Evolutionary conservation across 179 eudicot genomes (phyloP).

Genomic region (Beta corolliflora): DNA sequence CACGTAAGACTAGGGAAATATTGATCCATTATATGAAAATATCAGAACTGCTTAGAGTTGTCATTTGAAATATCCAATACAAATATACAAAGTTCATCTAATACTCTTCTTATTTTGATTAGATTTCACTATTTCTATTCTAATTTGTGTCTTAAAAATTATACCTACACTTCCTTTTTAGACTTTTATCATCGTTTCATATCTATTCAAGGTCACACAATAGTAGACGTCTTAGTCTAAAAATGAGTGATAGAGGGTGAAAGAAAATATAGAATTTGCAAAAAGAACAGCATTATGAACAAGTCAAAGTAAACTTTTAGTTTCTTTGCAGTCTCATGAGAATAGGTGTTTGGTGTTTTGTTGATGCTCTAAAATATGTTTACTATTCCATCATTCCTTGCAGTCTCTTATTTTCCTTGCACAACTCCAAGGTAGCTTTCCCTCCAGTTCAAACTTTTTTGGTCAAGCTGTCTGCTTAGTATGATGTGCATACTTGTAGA

Average conservation of each 20-base stretch:
- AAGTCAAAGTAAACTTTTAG: neutral
- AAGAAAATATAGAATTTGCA: too few relatives aligned
- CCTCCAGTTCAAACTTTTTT: neutral
- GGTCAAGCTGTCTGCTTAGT: neutral
- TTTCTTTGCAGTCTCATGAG: neutral
- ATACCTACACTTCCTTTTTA: too few relatives aligned
- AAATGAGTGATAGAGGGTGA: neutral
- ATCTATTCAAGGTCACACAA: too few relatives aligned
- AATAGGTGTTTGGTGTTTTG: neutral
- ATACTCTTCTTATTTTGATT: too few relatives aligned
- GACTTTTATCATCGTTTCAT: too few relatives aligned
- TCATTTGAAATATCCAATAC: too few relatives aligned
- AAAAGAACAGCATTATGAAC: neutral
- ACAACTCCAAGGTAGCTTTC: constrained; percentile 1
- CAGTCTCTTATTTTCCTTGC: neutral
- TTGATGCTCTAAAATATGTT: neutral
- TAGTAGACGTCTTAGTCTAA: neutral
- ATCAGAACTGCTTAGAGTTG: too few relatives aligned
- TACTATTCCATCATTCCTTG: neutral
- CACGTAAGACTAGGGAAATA: too few relatives aligned
- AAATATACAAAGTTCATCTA: too few relatives aligned
- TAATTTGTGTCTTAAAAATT: too few relatives aligned
- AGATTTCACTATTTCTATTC: too few relatives aligned
- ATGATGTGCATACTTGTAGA: neutral
- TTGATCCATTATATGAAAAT: too few relatives aligned